Evolutionary conservation across 768 basidiomycete genomes (phyloP), one percentile per base, ranked within the genome.

Genomic region (Naganishia friedmannii): DNA sequence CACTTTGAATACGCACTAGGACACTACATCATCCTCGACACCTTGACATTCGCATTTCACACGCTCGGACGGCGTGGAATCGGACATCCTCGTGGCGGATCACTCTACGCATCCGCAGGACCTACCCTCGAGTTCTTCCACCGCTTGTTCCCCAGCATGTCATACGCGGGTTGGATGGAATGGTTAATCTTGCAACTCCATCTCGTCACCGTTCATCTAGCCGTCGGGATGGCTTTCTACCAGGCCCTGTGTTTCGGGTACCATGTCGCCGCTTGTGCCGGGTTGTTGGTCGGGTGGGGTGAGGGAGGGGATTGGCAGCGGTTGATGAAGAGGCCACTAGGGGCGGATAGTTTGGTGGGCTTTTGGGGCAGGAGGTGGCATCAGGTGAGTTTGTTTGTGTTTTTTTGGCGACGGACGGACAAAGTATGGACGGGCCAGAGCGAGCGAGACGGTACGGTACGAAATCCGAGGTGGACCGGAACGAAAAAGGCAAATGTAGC

Each of bases 361-460:
- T 71, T 81, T 42, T 81, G 80, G 80, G 78, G 79, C 1, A 77
- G 70, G 66, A 58, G 80, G 58, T 81, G 80, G 80, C 80, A 81
- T 71, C 77, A 78, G 72, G 71, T 77, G 75, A 55, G 76, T 73
- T 8, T 42, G 34, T 17, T 42, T 17, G 42, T 37, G 42, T 10
- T 37, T 4, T 5, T 5, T 37, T 42, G 42, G 42, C 9, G 15
- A 42, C 15, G 42, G 4, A 5, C 34, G 34, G 4, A 12, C n/a
- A 12, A 4, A 37, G 34, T 37, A 37, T 37, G 34, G 34, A 12
- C 34, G 34, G 4, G 34, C 4, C 34, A 12, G 12, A 37, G 34
- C 12, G 34, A 37, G 34, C 6, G 34, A 37, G 34, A 37, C n/a
- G n/a, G n/a, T n/a, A n/a, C n/a, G n/a, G n/a, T n/a, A n/a, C n/a